Percentiles rank a stretch among this genome's conserved stretches.
Evolutionary conservation across 2,329 filamentous ascomycete genomes (phyloP).

Genomic region (Curvularia sp.): DNA sequence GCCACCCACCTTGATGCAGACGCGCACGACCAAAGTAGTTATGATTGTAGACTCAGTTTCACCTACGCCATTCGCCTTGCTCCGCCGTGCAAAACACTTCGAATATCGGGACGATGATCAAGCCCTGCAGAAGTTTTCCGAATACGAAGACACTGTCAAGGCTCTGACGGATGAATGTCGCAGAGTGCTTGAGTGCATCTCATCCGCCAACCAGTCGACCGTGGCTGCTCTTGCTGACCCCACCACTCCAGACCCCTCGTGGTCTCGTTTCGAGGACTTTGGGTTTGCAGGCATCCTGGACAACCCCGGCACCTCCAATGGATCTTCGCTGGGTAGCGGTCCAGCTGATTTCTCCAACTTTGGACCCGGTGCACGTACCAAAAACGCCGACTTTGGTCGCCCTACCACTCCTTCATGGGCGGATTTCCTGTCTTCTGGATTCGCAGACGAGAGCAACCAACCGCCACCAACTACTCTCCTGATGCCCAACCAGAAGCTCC

Average conservation of each 20-base stretch:
- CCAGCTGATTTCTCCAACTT: slow-evolving; percentile 78
- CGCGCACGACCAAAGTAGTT: slow-evolving; percentile 83
- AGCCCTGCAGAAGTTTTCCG: slow-evolving; percentile 83
- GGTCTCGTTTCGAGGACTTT: slow-evolving; percentile 96
- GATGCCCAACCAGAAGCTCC: slow-evolving; percentile 91
- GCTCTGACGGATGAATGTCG: slow-evolving; percentile 93
- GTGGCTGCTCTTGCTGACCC: slow-evolving; percentile 67
- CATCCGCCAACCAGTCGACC: slow-evolving; percentile 82
- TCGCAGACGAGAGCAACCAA: slow-evolving; percentile 77
- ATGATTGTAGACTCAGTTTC: slow-evolving; percentile 98
- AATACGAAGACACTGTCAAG: slow-evolving; percentile 85
- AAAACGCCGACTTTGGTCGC: slow-evolving; percentile 70
- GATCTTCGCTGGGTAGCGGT: slow-evolving; percentile 28
- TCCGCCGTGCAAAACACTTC: slow-evolving; percentile 92
- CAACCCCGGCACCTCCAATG: slow-evolving; percentile 59
- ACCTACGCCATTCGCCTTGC: slow-evolving; percentile 87
- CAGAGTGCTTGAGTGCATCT: slow-evolving; percentile 87
- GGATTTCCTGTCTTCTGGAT: slow-evolving; percentile 94
- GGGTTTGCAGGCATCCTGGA: slow-evolving; percentile 82
- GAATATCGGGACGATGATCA: slow-evolving; percentile 89
- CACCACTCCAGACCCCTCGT: slow-evolving; percentile 73
- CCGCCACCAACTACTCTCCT: slow-evolving; percentile 70
- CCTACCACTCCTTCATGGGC: slow-evolving; percentile 98
- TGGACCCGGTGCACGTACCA: slow-evolving; percentile 70
- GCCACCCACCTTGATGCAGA: slow-evolving; percentile 75